Evolutionary conservation across 148 eudicot genomes (phyloP), one percentile per base, ranked within the genome.

Genomic region (Chenopodium album): DNA sequence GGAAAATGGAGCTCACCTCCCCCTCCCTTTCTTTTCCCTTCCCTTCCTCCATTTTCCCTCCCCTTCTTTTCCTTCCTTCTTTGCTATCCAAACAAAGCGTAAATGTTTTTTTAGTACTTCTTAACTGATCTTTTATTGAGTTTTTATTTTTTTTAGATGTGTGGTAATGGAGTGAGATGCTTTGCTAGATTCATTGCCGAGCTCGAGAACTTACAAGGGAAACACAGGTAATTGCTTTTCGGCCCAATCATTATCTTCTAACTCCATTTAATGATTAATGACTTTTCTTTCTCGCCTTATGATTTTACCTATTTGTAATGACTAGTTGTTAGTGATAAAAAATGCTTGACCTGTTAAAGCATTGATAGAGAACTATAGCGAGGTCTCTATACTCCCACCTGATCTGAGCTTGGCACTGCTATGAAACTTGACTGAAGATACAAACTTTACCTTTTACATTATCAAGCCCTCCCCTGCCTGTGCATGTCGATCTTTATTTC

Each of bases 81-180:
- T 26, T 26, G 26, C 26, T 26, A 26, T 26, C 26, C 26, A 26
- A 26, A 26, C 26, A 26, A 26, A 26, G 26, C 26, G 26, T 26
- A 26, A 26, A 26, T 26, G 26, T 26, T 14, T 65, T 19, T 8
- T 2, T 34, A 14, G 26, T 41, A 5, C 7, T 41, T 41, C 44
- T 41, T 41, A 66, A 71, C 11, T 54, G 54, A 22, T 52, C 63
- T 69, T 28, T n/a, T 41, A 41, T 7, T 41, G 44, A 41, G 0
- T 6, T 37, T 37, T 37, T 37, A 74, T 50, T 75, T 19, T 50
- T 50, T 80, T 20, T 80, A 97, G 99, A 97, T 97, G 99, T 97
- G 99, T 82, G 99, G 99, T 74, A 97, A 94, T 86, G 99, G 99
- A 85, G 92, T 94, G 64, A 87, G 98, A 79, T 97, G 98, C 95